phyloP scores from a whole-genome alignment of 768 basidiomycete species.

The Lactifluus rugatus region DNA sequence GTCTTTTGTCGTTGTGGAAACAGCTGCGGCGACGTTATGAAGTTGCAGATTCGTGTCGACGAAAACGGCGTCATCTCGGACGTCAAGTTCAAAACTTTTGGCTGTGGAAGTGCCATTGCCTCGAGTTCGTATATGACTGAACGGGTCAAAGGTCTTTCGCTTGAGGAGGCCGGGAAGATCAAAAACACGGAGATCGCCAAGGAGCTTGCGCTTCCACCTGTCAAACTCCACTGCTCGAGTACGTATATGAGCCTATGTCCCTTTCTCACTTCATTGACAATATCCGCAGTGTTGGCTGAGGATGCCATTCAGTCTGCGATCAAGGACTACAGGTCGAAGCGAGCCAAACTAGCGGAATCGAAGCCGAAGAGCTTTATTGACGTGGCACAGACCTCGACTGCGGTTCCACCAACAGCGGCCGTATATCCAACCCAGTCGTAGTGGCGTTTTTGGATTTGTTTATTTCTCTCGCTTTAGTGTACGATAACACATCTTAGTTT shows the following conservation, averaged over 20 bases:
- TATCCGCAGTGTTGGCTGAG: slow-evolving; percentile 74
- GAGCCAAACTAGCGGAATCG: slow-evolving; percentile 39
- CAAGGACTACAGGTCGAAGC: slow-evolving; percentile 88
- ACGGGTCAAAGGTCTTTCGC: slow-evolving; percentile 85
- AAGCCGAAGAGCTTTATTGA: slow-evolving; percentile 61
- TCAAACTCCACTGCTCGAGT: slow-evolving; percentile 95
- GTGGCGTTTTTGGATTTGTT: slow-evolving; percentile 2
- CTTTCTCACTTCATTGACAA: slow-evolving; percentile 1
- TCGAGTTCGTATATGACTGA: slow-evolving; percentile 99
- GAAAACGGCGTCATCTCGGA: slow-evolving; percentile 93
- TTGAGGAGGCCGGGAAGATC: slow-evolving; percentile 92
- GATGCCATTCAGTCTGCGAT: slow-evolving; percentile 99
- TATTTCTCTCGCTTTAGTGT: slow-evolving; percentile 6
- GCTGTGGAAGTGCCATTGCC: slow-evolving; percentile 96
- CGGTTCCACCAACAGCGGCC: slow-evolving; percentile 46
- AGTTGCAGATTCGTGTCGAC: slow-evolving; percentile 95
- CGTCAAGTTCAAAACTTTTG: slow-evolving; percentile 99
- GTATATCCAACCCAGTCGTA: slow-evolving; percentile 36
- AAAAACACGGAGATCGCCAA: slow-evolving; percentile 99
- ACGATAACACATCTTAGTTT: slow-evolving; percentile 2
- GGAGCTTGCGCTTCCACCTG: slow-evolving; percentile 89
- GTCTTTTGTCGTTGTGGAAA: not conserved
- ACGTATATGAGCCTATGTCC: slow-evolving; percentile 26
- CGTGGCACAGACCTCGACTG: slow-evolving; percentile 47
- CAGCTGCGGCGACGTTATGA: slow-evolving; percentile 98